These are phyloP conservation scores for Hypoxylon sp. DNA, from an alignment of 2,329 filamentous ascomycete species.

Conservation along the genomic window DNA sequence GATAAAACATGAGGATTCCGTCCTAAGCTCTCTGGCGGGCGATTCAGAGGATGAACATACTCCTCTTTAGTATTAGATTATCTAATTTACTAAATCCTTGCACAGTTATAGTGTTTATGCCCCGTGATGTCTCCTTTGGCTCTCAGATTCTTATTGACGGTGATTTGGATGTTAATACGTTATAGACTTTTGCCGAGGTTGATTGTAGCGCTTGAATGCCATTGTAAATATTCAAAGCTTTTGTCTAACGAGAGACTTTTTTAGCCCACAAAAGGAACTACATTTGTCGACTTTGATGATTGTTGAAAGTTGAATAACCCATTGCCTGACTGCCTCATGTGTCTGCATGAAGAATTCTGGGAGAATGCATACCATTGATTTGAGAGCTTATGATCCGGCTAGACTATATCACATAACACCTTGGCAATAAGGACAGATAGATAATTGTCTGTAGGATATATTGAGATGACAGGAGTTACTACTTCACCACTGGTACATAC, in stretches of 20 bases:
- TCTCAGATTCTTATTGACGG: neutral
- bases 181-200: neutral
- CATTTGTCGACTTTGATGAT: neutral
- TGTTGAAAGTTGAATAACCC: neutral
- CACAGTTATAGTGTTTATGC: neutral
- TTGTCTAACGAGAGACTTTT: neutral
- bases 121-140: neutral
- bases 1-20: no score
- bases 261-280: neutral
- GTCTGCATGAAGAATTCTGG: no score
- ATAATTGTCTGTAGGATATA: no score
- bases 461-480: no score
- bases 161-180: no score
- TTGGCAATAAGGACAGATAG: no score
- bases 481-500: no score
- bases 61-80: neutral
- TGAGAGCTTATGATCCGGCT: no score
- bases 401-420: no score
- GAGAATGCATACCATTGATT: no score
- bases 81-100: neutral
- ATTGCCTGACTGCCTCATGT: neutral
- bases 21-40: no score
- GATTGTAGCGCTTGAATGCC: neutral
- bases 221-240: neutral
- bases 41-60: no score